These are phyloP conservation scores for Boletus sp. DNA, from an alignment of 768 basidiomycete genomes.

Conservation along the genomic window DNA sequence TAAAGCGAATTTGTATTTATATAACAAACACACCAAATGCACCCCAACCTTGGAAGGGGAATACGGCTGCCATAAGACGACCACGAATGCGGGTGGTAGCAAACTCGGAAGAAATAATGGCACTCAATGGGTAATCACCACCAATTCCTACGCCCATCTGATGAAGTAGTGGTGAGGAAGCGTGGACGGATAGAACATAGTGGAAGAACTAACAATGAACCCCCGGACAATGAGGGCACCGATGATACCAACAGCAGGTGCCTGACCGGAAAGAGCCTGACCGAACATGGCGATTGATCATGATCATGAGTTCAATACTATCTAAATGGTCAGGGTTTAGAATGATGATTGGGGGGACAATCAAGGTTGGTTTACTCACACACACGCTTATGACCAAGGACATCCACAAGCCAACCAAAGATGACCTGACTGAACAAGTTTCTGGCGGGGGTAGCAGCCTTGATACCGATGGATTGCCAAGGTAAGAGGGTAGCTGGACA, in stretches of 20 bases:
- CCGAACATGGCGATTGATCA: conserved; percentile 47
- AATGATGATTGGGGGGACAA: neutral
- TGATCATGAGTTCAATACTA: conserved; percentile 66
- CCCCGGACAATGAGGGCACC: conserved; percentile 83
- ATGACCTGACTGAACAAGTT: conserved; percentile 72
- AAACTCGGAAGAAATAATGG: conserved; percentile 91
- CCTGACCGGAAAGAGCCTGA: conserved; percentile 58
- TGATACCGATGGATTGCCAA: conserved; percentile 74
- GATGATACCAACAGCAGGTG: conserved; percentile 65
- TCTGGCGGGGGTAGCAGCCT: conserved; percentile 77
- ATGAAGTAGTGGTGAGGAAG: neutral
- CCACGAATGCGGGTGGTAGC: conserved; percentile 75
- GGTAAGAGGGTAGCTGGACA: conserved; percentile 32
- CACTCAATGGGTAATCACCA: conserved; percentile 45
- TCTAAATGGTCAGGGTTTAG: conserved; percentile 26
- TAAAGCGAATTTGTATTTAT: neutral
- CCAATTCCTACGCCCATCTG: conserved; percentile 74
- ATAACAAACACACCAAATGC: conserved; percentile 55
- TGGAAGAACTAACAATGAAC: conserved; percentile 49
- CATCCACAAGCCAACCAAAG: conserved; percentile 79
- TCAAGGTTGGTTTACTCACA: no score
- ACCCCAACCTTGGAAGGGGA: conserved; percentile 59
- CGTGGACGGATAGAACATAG: neutral
- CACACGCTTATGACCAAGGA: conserved; percentile 73
- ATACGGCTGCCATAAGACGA: conserved; percentile 73